Evolutionary conservation across 106 monocot species (phyloP), one percentile per base, ranked within the genome.

Genomic region (Ottelia alismoides): DNA sequence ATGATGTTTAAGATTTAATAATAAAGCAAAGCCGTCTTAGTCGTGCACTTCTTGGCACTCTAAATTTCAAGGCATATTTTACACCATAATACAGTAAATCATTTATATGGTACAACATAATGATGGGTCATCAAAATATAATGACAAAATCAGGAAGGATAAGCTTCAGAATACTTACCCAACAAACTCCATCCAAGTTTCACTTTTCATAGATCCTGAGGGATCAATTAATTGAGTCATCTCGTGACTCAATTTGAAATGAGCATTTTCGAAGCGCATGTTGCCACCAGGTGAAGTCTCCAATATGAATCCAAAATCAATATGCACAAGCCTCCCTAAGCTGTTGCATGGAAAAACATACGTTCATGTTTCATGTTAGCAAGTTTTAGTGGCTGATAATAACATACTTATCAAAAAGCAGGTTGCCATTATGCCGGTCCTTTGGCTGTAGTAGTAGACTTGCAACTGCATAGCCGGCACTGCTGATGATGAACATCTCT

Each of bases 201-300:
- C 96, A 50, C 89, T 98, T 69, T 90, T 98, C 96, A 98, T 98
- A 14, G 90, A 72, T 14, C 96, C 96, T 19, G 96, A 90, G 28
- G 96, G 96, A 67, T 98, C 96, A 45, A 98, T 85, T 45, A 98
- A 68, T 60, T 98, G 96, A 64, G 96, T 98, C 96, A 98, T 98
- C 69, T 98, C 89, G 57, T 98, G 96, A 50, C 96, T 98, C 65
- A 98, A 59, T 56, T 98, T 98, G 77, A 98, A 98, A 27, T 98
- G 89, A 0, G 96, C 96, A 66, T 82, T 98, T 60, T 98, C 96
- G 65, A 98, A 98, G 32, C 89, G 58, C 82, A 98, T 85, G 70
- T 98, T 98, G 20, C 85, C 85, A 28, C 96, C 96, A 28, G 96
- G 96, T 22, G 96, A 98, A 5, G 79, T 98, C 76, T 98, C 89